Conservation (phyloP, 2,329 filamentous ascomycete genomes). For the Aquanectria penicillioides region DNA sequence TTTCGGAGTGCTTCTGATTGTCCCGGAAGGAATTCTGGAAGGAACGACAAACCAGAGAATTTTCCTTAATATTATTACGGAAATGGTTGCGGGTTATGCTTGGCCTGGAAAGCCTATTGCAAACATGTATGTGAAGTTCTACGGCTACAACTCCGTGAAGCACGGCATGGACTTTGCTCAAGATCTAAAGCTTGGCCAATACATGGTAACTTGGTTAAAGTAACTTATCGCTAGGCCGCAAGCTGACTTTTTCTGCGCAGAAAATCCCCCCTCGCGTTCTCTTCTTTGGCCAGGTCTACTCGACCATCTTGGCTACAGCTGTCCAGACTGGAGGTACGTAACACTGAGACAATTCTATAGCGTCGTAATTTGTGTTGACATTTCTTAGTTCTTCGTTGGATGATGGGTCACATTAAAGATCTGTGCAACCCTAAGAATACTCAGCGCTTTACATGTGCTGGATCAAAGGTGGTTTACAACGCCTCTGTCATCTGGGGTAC, state of each 20-base stretch:
- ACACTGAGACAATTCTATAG: no score
- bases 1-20: conserved; percentile 11
- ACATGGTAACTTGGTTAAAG: conserved; percentile 4
- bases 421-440: conserved; percentile 17
- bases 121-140: conserved; percentile 24
- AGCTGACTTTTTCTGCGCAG: not conserved
- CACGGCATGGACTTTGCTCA: conserved; percentile 25
- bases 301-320: conserved; percentile 13
- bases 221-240: fast-evolving
- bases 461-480: conserved; percentile 19
- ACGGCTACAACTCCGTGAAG: conserved; percentile 22
- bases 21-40: conserved; percentile 18
- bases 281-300: conserved; percentile 17
- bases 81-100: conserved; percentile 15
- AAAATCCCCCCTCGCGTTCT: conserved; percentile 17
- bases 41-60: conserved; percentile 22
- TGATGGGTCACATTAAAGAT: conserved; percentile 14
- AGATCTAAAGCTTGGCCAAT: conserved; percentile 20
- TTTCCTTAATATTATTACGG: conserved; percentile 23
- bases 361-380: not conserved
- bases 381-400: conserved; percentile 16
- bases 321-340: conserved; percentile 15
- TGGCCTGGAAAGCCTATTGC: conserved; percentile 23
- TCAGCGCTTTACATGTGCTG: conserved; percentile 17
- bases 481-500: conserved; percentile 21